Conservation (phyloP, 257 asterid genomes). For the Lavandula angustifolia region DNA sequence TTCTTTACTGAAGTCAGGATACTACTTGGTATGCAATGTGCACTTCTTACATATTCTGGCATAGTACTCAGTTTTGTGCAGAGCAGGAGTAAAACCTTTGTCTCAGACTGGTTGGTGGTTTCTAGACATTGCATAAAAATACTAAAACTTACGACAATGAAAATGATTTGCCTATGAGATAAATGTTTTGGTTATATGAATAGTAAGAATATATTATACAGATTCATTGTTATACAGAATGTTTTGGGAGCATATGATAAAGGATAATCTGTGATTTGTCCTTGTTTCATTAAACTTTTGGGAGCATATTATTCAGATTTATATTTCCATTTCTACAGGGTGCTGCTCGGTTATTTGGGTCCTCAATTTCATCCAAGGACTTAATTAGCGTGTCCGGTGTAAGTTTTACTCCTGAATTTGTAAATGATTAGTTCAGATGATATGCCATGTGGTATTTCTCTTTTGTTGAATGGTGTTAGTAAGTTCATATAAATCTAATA, state of each 20-base stretch:
- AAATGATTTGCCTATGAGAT: background rate
- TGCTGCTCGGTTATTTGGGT: slow-evolving; percentile 97
- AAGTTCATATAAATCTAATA: too few species aligned
- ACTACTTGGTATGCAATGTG: too few species aligned
- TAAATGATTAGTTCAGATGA: slow-evolving; percentile 6
- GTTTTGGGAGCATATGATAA: too few species aligned
- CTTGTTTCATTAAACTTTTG: background rate
- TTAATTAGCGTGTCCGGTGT: slow-evolving; percentile 91
- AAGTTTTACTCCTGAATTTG: slow-evolving; percentile 38
- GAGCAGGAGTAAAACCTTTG: background rate
- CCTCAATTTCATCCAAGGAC: slow-evolving; percentile 75
- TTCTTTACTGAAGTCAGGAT: too few species aligned
- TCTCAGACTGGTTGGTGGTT: too few species aligned
- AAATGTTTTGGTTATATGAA: background rate
- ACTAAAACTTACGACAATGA: slow-evolving; percentile 9
- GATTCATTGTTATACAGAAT: too few species aligned
- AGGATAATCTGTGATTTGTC: slow-evolving; percentile 5
- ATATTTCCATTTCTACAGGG: slow-evolving; percentile 54
- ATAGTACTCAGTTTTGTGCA: too few species aligned
- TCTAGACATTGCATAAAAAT: slow-evolving; percentile 16
- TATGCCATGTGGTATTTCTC: too few species aligned
- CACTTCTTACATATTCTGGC: too few species aligned
- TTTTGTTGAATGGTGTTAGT: too few species aligned
- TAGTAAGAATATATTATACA: background rate
- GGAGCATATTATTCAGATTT: slow-evolving; percentile 6